Evolutionary conservation across 208 protist genomes (phyloP).

Genomic region (Trypanosomatidae sp.): DNA sequence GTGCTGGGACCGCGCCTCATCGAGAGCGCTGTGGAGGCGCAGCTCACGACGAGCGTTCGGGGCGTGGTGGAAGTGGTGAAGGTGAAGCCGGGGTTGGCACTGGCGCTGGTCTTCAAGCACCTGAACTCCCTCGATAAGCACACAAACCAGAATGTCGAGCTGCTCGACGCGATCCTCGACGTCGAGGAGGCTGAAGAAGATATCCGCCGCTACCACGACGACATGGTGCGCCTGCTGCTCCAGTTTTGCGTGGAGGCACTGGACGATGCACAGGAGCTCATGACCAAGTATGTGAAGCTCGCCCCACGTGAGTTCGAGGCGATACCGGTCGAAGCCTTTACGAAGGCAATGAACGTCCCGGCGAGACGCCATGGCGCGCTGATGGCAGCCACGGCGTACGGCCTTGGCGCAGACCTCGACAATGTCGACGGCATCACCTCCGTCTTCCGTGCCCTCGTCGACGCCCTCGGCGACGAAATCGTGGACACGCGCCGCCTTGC

Average conservation of each 20-base stretch:
- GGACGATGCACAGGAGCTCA: conserved; percentile 53
- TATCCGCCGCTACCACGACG: conserved; percentile 58
- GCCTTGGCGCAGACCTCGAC: conserved; percentile 58
- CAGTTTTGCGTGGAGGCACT: conserved; percentile 64
- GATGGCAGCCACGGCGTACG: conserved; percentile 69
- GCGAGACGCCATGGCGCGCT: conserved; percentile 66
- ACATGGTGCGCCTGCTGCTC: conserved; percentile 60
- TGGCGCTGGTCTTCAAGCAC: conserved; percentile 83
- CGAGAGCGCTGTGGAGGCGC: conserved; percentile 82
- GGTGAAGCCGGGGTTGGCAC: conserved; percentile 79
- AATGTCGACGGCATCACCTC: conserved; percentile 65
- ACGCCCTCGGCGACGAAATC: conserved; percentile 66
- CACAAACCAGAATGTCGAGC: conserved; percentile 64
- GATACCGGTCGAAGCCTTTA: conserved; percentile 61
- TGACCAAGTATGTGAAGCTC: conserved; percentile 64
- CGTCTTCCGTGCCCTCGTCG: conserved; percentile 71
- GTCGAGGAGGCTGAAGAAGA: conserved; percentile 82
- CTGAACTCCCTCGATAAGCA: conserved; percentile 49
- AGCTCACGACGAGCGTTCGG: conserved; percentile 80
- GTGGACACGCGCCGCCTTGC: conserved; percentile 42
- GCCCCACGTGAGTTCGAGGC: conserved; percentile 48
- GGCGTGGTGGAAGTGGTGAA: conserved; percentile 92
- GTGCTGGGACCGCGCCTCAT: conserved; percentile 73
- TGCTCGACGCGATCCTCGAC: conserved; percentile 78
- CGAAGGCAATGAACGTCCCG: conserved; percentile 62